Evolutionary conservation across 2,329 filamentous ascomycete genomes (phyloP).

Genomic region (Neonectria magnoliae): DNA sequence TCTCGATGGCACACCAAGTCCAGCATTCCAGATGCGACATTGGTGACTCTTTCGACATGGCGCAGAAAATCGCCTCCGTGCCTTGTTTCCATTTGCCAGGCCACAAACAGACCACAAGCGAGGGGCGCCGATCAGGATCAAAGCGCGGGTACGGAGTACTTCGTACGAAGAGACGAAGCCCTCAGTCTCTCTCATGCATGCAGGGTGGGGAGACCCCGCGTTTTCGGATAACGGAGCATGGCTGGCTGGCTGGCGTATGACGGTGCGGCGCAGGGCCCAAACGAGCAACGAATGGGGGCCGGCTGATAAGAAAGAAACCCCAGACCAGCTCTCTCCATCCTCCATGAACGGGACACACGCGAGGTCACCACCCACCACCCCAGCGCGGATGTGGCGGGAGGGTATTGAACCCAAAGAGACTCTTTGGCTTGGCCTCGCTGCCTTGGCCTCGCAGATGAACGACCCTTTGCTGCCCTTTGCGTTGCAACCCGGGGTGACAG

Average conservation of each 20-base stretch:
- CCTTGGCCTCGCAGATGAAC: neutral
- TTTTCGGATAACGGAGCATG: constrained; percentile 31
- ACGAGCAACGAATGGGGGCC: constrained; percentile 34
- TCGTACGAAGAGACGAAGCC: no score
- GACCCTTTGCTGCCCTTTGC: neutral
- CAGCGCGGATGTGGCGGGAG: constrained; percentile 22
- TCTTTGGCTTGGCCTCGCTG: constrained; percentile 6
- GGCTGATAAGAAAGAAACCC: constrained; percentile 39
- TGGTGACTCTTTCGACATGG: constrained; percentile 5
- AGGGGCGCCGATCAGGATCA: constrained; percentile 11
- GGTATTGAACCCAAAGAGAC: constrained; percentile 5
- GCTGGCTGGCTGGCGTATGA: constrained; percentile 30
- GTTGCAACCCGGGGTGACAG: constrained; percentile 15
- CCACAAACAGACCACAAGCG: neutral
- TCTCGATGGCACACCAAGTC: neutral
- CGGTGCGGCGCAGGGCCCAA: constrained; percentile 32
- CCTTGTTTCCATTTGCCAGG: constrained; percentile 12
- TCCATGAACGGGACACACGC: constrained; percentile 1
- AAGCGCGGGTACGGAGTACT: neutral
- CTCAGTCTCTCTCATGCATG: neutral
- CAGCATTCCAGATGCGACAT: neutral
- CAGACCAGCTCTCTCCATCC: constrained; percentile 3
- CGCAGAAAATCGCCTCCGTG: neutral
- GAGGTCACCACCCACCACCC: neutral
- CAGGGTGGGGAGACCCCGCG: constrained; percentile 41